Evolutionary conservation across 2,329 filamentous ascomycete species (phyloP), one percentile per base, ranked within the genome.

Genomic region (Ascosphaera pollenicola): DNA sequence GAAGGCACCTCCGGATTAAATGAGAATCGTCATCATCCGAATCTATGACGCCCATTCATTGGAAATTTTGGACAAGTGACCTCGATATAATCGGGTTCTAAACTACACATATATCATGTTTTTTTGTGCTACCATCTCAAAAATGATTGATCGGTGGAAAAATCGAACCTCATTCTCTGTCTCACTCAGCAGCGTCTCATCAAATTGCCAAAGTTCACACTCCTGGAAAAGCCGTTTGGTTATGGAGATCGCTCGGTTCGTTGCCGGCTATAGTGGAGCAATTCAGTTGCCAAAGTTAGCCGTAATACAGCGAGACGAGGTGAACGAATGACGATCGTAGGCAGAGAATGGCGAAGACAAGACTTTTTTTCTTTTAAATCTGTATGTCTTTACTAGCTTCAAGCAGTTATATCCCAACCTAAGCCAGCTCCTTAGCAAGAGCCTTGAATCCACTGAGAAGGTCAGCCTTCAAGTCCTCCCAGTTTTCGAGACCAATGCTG

Each of bases 401-500:
- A 35, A 15, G 34, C 6, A 35, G 34, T 15, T 15, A 35, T 35
- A 6, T 7, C n/a, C 17, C 34, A 8, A 35, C 6, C n/a, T n/a
- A 39, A 17, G 17, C 35, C 41, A 49, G 50, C 44, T 56, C 56
- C 35, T 48, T 48, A 19, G 51, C 51, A 51, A 83, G 50, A 15
- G 64, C 68, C 53, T 65, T 63, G 41, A 87, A 74, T 0, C 69
- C 83, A 44, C 68, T 64, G 40, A 75, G 49, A 34, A 95, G 54
- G 62, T 95, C 87, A 30, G 68, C 68, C 55, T 68, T 73, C 53
- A 98, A 54, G 60, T 95, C 89, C 56, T 89, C 78, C 65, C 79
- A 78, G 36, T 69, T 72, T 63, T 98, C 89, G 24, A 94, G 69
- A 0, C 89, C 89, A 26, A 94, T 61, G 55, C 85, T 94, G 21